phyloP scores from a whole-genome alignment of 805 yeast species.

The Candida pseudofarinosa region DNA sequence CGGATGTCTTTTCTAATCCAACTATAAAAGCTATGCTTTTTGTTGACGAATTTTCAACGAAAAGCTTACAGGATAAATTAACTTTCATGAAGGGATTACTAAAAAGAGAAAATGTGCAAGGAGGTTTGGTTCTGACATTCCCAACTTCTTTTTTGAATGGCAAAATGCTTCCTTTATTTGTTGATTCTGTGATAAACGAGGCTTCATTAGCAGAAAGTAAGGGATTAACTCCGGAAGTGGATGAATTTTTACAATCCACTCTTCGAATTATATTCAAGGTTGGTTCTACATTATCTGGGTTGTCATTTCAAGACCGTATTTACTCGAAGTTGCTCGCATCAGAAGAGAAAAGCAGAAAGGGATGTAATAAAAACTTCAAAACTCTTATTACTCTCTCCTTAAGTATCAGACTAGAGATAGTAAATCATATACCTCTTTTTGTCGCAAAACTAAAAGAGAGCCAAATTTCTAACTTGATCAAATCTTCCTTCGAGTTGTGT shows the following conservation, averaged over 20 bases:
- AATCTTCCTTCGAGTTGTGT: constrained; percentile 39
- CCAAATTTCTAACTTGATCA: constrained; percentile 47
- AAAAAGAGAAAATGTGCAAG: constrained; percentile 14
- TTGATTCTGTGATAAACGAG: constrained; percentile 47
- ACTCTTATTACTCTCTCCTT: constrained; percentile 30
- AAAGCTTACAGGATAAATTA: constrained; percentile 60
- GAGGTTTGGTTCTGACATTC: constrained; percentile 24
- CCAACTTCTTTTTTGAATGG: constrained; percentile 49
- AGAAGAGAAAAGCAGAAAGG: constrained; percentile 19
- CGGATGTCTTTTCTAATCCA: constrained; percentile 78
- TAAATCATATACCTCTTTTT: constrained; percentile 46
- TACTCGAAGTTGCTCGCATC: constrained; percentile 41
- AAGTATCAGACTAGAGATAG: constrained; percentile 25
- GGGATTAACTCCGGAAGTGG: constrained; percentile 22
- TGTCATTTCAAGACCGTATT: constrained; percentile 72
- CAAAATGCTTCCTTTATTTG: constrained; percentile 70
- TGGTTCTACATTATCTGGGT: constrained; percentile 64
- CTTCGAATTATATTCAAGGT: constrained; percentile 57
- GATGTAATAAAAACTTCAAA: constrained; percentile 15
- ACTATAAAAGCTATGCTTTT: constrained; percentile 75
- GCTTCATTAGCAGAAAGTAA: constrained; percentile 17
- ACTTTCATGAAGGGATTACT: constrained; percentile 65
- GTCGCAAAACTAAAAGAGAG: constrained; percentile 47
- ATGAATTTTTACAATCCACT: constrained; percentile 42
- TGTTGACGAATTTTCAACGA: constrained; percentile 79